Conservation (phyloP, 2,329 filamentous ascomycete genomes). For the Rasamsonia emersonii region DNA sequence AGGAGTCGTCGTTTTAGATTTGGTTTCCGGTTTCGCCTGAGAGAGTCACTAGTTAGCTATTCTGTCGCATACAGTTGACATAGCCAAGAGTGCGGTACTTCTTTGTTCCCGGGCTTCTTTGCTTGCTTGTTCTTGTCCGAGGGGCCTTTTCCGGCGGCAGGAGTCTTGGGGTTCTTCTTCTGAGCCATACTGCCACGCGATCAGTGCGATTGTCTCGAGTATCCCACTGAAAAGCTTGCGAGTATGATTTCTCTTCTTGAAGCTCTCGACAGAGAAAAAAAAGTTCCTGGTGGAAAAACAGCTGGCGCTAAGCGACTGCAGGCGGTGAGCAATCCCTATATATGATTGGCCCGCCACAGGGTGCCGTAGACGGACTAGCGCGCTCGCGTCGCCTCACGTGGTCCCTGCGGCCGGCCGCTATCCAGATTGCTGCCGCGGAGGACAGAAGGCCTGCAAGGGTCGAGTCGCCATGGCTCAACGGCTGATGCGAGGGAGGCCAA, state of each 20-base stretch:
- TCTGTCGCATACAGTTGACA: not conserved
- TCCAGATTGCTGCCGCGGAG: no score
- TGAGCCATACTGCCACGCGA: constrained; percentile 18
- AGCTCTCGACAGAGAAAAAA: no score
- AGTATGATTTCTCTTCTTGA: constrained; percentile 1
- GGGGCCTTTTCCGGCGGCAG: constrained; percentile 13
- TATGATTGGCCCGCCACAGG: no score
- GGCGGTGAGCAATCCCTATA: no score
- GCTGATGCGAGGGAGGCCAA: no score
- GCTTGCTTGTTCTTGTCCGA: constrained; percentile 11
- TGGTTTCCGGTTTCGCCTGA: constrained; percentile 17
- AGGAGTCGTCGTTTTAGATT: constrained; percentile 10
- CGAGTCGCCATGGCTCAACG: no score
- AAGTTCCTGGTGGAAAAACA: no score
- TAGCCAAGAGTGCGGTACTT: constrained; percentile 2
- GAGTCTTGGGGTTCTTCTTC: constrained; percentile 15
- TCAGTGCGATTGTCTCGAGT: not conserved
- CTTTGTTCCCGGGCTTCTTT: constrained; percentile 2
- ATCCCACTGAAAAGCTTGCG: constrained; percentile 1
- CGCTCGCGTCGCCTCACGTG: no score
- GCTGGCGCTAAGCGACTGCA: no score
- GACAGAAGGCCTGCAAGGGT: no score
- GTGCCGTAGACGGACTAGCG: no score
- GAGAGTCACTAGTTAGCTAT: constrained; percentile 7
- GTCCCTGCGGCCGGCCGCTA: no score